These are phyloP conservation scores for Globisporangium recalcitrans DNA, from an alignment of 352 stramenopile species.

Conservation along the genomic window DNA sequence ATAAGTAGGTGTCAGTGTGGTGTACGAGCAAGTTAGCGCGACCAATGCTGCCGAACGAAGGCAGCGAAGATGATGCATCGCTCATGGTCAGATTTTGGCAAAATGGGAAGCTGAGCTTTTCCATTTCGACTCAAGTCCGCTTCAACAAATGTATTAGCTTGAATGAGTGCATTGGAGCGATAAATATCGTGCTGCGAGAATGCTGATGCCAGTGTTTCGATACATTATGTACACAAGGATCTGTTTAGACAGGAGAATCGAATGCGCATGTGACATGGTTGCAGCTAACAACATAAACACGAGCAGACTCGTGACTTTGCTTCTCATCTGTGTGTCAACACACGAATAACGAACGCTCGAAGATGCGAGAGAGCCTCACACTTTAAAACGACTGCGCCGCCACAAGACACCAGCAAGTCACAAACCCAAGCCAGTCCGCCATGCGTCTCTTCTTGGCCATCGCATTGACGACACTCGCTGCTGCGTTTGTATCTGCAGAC, in stretches of 20 bases:
- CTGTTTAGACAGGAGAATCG: not conserved
- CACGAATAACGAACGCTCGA: no score
- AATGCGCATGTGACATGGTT: not conserved
- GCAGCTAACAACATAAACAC: not conserved
- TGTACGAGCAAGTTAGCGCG: no score
- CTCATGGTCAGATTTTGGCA: no score
- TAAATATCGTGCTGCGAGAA: no score
- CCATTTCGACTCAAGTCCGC: not conserved
- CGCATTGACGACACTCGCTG: not conserved
- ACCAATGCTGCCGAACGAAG: no score
- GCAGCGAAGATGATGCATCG: no score
- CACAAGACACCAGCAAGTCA: not conserved
- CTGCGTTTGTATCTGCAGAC: not conserved
- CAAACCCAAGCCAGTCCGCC: not conserved
- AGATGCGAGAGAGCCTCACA: not conserved
- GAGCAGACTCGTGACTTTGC: not conserved
- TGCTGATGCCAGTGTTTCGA: not conserved
- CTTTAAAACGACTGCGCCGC: not conserved
- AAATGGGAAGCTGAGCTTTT: no score
- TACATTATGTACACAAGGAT: not conserved
- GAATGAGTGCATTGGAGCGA: no score
- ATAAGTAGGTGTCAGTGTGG: no score
- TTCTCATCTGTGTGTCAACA: not conserved
- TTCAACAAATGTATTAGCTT: not conserved
- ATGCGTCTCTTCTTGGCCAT: slow-evolving; percentile 1